Evolutionary conservation across 2,329 filamentous ascomycete genomes (phyloP).

Genomic region (Rosellinia necatrix): DNA sequence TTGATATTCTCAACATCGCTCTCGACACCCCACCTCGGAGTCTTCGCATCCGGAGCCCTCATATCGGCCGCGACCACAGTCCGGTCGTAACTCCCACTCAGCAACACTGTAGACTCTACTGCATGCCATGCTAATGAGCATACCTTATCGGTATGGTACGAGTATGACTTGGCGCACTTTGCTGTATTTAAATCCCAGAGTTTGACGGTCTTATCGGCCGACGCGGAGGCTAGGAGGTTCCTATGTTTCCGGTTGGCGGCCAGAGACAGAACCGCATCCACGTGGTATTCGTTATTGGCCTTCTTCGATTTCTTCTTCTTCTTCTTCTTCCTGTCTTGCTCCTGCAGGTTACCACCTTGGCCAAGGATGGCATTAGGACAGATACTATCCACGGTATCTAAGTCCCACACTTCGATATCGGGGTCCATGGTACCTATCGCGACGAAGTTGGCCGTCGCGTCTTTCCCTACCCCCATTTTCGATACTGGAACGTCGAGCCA

Average conservation of each 20-base stretch:
- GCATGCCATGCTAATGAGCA: constrained; percentile 95
- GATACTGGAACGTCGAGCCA: constrained; percentile 94
- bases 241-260: constrained; percentile 92
- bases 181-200: constrained; percentile 94
- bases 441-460: constrained; percentile 83
- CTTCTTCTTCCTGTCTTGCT: constrained; percentile 57
- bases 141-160: constrained; percentile 96
- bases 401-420: constrained; percentile 97
- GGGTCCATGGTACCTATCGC: constrained; percentile 97
- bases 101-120: constrained; percentile 80
- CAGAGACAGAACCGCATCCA: constrained; percentile 89
- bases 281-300: constrained; percentile 89
- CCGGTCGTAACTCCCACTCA: constrained; percentile 93
- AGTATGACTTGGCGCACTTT: constrained; percentile 93
- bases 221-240: constrained; percentile 91
- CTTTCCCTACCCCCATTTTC: constrained; percentile 64
- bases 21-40: constrained; percentile 88
- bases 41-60: constrained; percentile 84
- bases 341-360: constrained; percentile 62
- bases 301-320: constrained; percentile 91
- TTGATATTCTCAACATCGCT: constrained; percentile 90
- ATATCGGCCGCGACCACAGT: constrained; percentile 96
- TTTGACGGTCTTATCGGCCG: constrained; percentile 96
- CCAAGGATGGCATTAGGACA: constrained; percentile 97
- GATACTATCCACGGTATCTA: constrained; percentile 96